Base-by-base conservation (phyloP, 371 early-diverging fungal species). In the Umbelopsis sp. region DNA sequence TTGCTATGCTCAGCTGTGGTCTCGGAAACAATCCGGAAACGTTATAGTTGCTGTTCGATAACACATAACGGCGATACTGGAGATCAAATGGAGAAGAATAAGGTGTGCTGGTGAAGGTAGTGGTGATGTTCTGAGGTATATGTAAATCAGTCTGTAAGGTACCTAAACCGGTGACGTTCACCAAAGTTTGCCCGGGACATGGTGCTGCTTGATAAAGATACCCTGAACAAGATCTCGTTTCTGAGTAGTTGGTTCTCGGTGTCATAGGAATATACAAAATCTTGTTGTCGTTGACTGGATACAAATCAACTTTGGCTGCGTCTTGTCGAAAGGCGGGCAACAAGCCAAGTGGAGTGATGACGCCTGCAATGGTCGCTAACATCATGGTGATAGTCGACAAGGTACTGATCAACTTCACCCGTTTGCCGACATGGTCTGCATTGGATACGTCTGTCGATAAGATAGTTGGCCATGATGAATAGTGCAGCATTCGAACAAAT, bases 401-500 rank as follows among this genome's bases (percentile, higher is more conserved):
- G 18, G 29, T 12, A 57, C 32, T 32, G 10, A 57, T 57, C 29
- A 29, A 18, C 57, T 57, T 57, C 4, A 57, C 57, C 1, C 32
- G 57, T 35, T 14, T 57, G 1, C 32, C 57, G 29, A 29, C 29
- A 35, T 57, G 32, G 14, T 14, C 14, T 1, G 57, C 4, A 57
- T 35, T 57, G 9, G 57, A 57, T 18, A 35, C 37, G 14, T 57
- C 57, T 18, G 35, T 57, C 1, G 57, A 57, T 35, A 57, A 35
- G 18, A 57, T 12, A 18, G 35, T 29, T 57, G 57, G 57, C 57
- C 57, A 57, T 1, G 57, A 57, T 18, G 57, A 57, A 35, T 57
- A 57, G 35, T 57, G 57, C 3, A 57, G 57, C 16, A 18, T 35
- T 16, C 57, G 57, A 57, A 57, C 57, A 35, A 57, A 57, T 16